Evolutionary conservation across 1,139 yeast species (phyloP), one percentile per base, ranked within the genome.

Genomic region (Pichia sp.): DNA sequence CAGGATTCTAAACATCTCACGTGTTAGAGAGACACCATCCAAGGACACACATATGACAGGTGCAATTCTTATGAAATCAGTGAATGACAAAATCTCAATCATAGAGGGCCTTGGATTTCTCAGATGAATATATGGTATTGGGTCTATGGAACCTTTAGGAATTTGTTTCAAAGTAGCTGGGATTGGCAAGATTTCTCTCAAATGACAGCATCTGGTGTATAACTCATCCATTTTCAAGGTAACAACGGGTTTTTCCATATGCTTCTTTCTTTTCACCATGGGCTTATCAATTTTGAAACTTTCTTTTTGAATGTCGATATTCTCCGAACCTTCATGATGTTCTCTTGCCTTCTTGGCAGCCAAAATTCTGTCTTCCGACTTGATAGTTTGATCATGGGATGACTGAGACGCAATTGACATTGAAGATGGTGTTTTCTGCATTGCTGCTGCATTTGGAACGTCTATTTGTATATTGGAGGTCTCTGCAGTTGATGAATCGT

Each of bases 181-280:
- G 57, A 92, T 90, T 0, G 98, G 98, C 60, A 92, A 72, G 53
- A 92, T 92, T 65, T 92, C 98, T 54, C 98, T 77, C 58, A 92
- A 75, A 70, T 92, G 98, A 66, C 97, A 92, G 68, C 97, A 90
- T 61, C 97, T 75, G 0, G 97, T 89, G 69, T 92, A 92, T 15
- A 92, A 75, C 45, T 84, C 80, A 63, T 88, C 95, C 54, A 84
- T 75, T 41, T 69, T 70, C 47, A 69, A 57, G 6, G 72, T 70
- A 5, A 76, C 70, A 69, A 78, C 73, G 1, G 84, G 84, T 55
- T 75, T 78, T 45, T 79, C 84, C 61, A 80, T 79, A 8, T 68
- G 66, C 62, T 70, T 64, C 38, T 64, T 66, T 29, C 67, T 65
- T 51, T 72, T 72, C 6, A 75, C 67, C 81, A 77, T 77, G 15